phyloP scores from a whole-genome alignment of 139 green algal genomes.

The Haematococcus sp. region DNA sequence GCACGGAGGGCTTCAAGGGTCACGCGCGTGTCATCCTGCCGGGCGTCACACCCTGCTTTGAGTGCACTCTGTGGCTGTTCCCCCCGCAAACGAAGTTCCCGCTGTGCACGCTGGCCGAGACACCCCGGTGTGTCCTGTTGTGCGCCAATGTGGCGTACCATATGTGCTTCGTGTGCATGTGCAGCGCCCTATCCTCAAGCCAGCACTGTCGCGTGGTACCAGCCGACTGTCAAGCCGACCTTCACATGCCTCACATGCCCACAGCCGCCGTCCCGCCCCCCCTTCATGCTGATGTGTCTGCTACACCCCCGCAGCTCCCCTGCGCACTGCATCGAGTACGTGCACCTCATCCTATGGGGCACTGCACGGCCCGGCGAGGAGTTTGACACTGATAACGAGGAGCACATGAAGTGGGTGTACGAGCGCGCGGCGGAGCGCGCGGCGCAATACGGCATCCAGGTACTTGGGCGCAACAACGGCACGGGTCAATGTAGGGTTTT shows the following conservation, averaged over 20 bases:
- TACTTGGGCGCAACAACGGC: slow-evolving; percentile 19
- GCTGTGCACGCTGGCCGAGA: slow-evolving; percentile 96
- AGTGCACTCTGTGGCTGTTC: slow-evolving; percentile 99
- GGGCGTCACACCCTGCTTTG: slow-evolving; percentile 96
- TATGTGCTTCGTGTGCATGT: no score
- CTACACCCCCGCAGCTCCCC: slow-evolving; percentile 56
- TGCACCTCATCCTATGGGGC: slow-evolving; percentile 93
- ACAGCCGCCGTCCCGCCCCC: background rate
- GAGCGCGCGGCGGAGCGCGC: slow-evolving; percentile 73
- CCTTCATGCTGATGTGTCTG: background rate
- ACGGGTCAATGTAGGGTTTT: background rate
- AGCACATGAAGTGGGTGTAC: slow-evolving; percentile 97
- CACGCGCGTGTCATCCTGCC: slow-evolving; percentile 96
- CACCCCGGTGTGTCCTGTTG: slow-evolving; percentile 56
- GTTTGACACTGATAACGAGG: slow-evolving; percentile 93
- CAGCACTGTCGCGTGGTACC: no score
- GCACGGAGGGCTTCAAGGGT: slow-evolving; percentile 99
- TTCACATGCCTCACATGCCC: background rate
- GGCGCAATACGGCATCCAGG: slow-evolving; percentile 84
- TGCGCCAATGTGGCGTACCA: background rate
- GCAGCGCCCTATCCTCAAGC: no score
- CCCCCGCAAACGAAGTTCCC: slow-evolving; percentile 95
- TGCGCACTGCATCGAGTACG: slow-evolving; percentile 99
- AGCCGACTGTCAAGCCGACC: no score
- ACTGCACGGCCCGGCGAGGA: slow-evolving; percentile 70